Conservation (phyloP, 2,329 filamentous ascomycete genomes). For the Ascochyta clinopodiicola region DNA sequence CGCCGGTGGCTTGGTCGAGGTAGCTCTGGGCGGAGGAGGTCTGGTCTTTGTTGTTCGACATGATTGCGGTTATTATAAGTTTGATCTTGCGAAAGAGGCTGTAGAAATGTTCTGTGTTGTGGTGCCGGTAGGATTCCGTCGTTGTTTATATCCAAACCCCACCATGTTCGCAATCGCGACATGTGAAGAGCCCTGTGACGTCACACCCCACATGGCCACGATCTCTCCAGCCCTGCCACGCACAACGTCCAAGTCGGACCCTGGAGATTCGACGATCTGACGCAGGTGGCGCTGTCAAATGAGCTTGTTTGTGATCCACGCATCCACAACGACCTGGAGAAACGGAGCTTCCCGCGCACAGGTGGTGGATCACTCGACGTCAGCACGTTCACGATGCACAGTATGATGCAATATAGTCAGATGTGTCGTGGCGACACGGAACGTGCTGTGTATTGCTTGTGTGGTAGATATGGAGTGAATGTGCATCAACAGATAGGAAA, state of each 20-base stretch:
- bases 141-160: constrained; percentile 3
- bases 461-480: constrained; percentile 2
- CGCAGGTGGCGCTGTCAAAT: constrained; percentile 13
- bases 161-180: background rate
- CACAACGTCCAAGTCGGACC: background rate
- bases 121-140: background rate
- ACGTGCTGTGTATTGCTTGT: constrained; percentile 14
- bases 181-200: constrained; percentile 7
- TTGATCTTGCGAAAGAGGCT: background rate
- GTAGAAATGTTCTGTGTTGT: background rate
- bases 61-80: constrained; percentile 46
- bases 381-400: background rate
- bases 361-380: background rate
- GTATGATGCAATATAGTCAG: constrained; percentile 7
- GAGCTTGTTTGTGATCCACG: constrained; percentile 2
- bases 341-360: background rate
- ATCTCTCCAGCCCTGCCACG: constrained; percentile 2
- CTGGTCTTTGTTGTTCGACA: constrained; percentile 58
- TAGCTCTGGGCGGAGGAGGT: constrained; percentile 79
- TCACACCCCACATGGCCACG: constrained; percentile 7
- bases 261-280: constrained; percentile 9
- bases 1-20: constrained; percentile 70
- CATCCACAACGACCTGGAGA: background rate
- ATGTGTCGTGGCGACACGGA: constrained; percentile 10
- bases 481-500: constrained; percentile 4